phyloP scores from a whole-genome alignment of 2,329 filamentous ascomycete genomes.

The Metarhizium brunneum region DNA sequence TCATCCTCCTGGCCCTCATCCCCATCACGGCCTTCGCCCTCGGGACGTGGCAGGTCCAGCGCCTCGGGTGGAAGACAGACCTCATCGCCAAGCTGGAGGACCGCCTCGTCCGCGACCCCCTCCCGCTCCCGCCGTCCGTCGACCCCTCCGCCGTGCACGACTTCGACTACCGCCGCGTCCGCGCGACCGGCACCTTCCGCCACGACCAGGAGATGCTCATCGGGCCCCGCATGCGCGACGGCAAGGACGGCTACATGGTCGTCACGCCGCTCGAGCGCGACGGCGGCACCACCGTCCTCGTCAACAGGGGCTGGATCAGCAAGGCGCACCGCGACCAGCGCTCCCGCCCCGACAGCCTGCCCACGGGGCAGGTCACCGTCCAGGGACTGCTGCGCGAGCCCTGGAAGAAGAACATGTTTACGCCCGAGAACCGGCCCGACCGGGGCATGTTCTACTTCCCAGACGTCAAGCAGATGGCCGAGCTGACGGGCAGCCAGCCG shows the following conservation, averaged over 20 bases:
- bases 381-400: slow-evolving; percentile 81
- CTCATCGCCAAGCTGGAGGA: slow-evolving; percentile 89
- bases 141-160: slow-evolving; percentile 75
- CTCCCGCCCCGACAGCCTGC: slow-evolving; percentile 56
- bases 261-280: slow-evolving; percentile 79
- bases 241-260: slow-evolving; percentile 83
- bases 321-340: slow-evolving; percentile 62
- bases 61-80: slow-evolving; percentile 88
- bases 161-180: slow-evolving; percentile 85
- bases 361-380: slow-evolving; percentile 62
- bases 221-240: slow-evolving; percentile 80
- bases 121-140: slow-evolving; percentile 76
- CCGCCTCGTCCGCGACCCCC: slow-evolving; percentile 72
- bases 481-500: slow-evolving; percentile 68
- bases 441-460: slow-evolving; percentile 89
- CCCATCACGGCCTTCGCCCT: slow-evolving; percentile 84
- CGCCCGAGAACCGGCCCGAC: slow-evolving; percentile 78
- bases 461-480: slow-evolving; percentile 86
- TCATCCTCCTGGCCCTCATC: slow-evolving; percentile 78
- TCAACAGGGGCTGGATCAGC: slow-evolving; percentile 87
- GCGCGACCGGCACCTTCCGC: slow-evolving; percentile 61
- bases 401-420: slow-evolving; percentile 98
- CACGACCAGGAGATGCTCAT: slow-evolving; percentile 97
- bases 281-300: slow-evolving; percentile 62
- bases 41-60: slow-evolving; percentile 91